A percentile compares a stretch with the other conserved stretches of the same genome.
Conservation (phyloP, 2,329 filamentous ascomycete genomes). For the Aspergillus sojae region DNA sequence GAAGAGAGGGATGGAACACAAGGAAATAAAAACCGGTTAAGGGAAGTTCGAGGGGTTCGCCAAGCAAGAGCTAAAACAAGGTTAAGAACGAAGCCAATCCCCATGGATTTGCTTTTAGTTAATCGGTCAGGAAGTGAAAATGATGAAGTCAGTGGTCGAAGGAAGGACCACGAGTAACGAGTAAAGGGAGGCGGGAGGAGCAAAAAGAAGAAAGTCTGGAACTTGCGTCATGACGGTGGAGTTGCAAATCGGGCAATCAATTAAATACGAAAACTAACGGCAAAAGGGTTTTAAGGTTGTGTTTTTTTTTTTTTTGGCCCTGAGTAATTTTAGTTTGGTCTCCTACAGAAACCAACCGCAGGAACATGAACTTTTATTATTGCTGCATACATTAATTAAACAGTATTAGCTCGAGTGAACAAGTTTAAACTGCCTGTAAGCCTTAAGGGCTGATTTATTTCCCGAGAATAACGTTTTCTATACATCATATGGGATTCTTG, state of each 20-base stretch:
- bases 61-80: constrained; percentile 1
- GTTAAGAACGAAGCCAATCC: constrained; percentile 1
- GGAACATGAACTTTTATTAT: not conserved
- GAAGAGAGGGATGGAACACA: not conserved
- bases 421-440: not conserved
- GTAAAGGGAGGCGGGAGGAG: not conserved
- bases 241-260: not conserved
- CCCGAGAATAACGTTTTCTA: not conserved
- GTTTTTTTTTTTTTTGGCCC: not conserved
- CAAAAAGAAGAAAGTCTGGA: not conserved
- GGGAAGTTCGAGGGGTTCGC: not conserved
- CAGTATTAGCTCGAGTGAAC: not conserved
- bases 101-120: not conserved
- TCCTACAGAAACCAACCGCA: not conserved
- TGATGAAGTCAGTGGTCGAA: constrained; percentile 3
- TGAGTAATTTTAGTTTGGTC: not conserved
- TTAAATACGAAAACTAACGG: not conserved
- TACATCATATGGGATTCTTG: not conserved
- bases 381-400: not conserved
- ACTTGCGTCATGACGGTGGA: constrained; percentile 12
- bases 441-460: not conserved
- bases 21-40: not conserved
- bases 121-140: not conserved
- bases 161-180: not conserved
- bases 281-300: not conserved